These are phyloP conservation scores for Digitaria exilis DNA, from an alignment of 202 grass and related monocot genomes.

Conservation along the genomic window DNA sequence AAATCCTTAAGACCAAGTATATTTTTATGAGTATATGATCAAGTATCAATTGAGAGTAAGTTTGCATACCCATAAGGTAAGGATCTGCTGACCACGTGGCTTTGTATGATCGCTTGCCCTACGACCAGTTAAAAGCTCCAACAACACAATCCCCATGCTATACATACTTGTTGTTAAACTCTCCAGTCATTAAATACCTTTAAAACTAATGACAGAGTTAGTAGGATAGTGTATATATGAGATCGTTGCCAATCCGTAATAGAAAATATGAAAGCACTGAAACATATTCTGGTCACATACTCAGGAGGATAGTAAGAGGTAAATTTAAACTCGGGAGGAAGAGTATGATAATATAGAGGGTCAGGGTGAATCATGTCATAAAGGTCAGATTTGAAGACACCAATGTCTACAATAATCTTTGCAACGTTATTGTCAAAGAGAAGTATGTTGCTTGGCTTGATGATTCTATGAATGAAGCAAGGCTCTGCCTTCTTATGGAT, in stretches of 20 bases:
- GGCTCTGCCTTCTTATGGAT: too few species aligned
- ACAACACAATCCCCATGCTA: slow-evolving; percentile 33
- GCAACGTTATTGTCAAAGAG: too few species aligned
- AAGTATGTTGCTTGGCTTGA: too few species aligned
- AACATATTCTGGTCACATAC: not conserved
- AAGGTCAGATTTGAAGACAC: too few species aligned
- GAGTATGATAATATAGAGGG: too few species aligned
- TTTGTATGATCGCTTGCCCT: not conserved
- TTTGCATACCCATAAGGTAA: slow-evolving; percentile 22
- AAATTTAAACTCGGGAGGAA: too few species aligned
- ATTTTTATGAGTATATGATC: not conserved
- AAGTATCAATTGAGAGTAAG: not conserved
- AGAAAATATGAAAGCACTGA: not conserved
- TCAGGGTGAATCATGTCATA: too few species aligned
- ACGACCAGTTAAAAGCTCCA: slow-evolving; percentile 43
- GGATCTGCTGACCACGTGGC: not conserved
- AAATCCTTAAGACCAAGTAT: not conserved
- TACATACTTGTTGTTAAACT: slow-evolving; percentile 7
- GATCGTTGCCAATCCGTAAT: not conserved
- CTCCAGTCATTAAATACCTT: not conserved
- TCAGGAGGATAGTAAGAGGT: not conserved
- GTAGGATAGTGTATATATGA: not conserved
- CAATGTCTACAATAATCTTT: too few species aligned
- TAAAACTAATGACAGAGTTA: not conserved
- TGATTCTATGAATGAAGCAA: too few species aligned